Evolutionary conservation across 2,329 filamentous ascomycete species (phyloP).

Genomic region (Paracoccidioides lutzii): DNA sequence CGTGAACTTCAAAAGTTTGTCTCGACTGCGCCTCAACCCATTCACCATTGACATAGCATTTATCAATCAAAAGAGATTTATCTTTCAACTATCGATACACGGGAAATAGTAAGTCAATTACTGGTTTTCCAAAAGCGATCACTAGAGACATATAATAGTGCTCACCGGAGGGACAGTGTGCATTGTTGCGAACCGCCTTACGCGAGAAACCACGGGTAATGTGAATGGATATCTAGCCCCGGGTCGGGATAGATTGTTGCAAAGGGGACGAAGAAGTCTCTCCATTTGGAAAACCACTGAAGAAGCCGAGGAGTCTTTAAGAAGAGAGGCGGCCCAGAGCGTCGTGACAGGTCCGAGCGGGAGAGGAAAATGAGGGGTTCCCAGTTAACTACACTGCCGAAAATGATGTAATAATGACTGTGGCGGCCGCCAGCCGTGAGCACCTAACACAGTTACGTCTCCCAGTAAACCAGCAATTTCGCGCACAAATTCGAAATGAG

Average conservation of each 20-base stretch:
- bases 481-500: neutral
- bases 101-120: conserved; percentile 8
- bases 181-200: conserved; percentile 31
- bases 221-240: conserved; percentile 24
- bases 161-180: conserved; percentile 30
- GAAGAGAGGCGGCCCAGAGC: neutral
- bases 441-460: neutral
- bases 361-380: neutral
- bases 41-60: conserved; percentile 81
- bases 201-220: conserved; percentile 20
- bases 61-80: conserved; percentile 68
- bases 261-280: conserved; percentile 16
- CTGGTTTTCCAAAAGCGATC: neutral
- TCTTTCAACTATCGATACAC: conserved; percentile 51
- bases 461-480: neutral
- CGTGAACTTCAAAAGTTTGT: conserved; percentile 79
- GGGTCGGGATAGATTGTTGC: conserved; percentile 25
- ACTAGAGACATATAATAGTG: neutral
- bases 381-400: neutral
- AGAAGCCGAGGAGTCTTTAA: neutral
- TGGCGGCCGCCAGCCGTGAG: no score
- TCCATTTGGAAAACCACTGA: conserved; percentile 6
- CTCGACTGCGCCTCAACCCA: conserved; percentile 78
- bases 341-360: neutral
- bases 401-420: conserved; percentile 1